Conservation (phyloP, 176 grass and related monocot genomes). For the Carex scoparia region DNA sequence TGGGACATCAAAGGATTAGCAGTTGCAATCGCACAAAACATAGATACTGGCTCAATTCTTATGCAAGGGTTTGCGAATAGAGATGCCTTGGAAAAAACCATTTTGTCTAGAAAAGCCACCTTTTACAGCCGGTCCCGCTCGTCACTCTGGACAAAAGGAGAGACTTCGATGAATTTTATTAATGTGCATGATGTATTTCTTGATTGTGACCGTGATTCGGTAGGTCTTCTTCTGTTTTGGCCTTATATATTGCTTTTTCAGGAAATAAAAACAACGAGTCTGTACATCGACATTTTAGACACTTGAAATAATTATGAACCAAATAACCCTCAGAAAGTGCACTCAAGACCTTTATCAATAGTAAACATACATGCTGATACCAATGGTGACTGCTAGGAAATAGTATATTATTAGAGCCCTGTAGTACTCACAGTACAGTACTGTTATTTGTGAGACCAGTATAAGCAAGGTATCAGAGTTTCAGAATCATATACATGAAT, state of each 20-base stretch:
- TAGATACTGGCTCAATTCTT: slow-evolving; percentile 85
- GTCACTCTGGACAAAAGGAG: slow-evolving; percentile 89
- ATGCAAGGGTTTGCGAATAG: slow-evolving; percentile 93
- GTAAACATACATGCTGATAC: background rate
- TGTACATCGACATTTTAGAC: background rate
- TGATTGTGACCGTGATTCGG: slow-evolving; percentile 85
- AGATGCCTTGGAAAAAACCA: slow-evolving; percentile 65
- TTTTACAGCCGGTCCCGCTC: slow-evolving; percentile 83
- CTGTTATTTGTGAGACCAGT: background rate
- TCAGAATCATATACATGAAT: background rate
- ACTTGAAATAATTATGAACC: background rate
- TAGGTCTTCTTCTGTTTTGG: slow-evolving; percentile 39
- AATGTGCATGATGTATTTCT: slow-evolving; percentile 89
- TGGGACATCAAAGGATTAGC: slow-evolving; percentile 82
- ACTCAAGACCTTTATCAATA: background rate
- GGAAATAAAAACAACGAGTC: too few species aligned
- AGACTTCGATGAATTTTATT: slow-evolving; percentile 94
- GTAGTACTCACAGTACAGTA: background rate
- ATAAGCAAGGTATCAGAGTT: too few species aligned
- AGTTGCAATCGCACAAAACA: slow-evolving; percentile 88
- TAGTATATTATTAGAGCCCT: background rate
- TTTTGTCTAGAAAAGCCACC: slow-evolving; percentile 72
- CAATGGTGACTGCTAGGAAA: background rate
- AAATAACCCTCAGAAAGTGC: background rate
- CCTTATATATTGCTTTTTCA: background rate